Evolutionary conservation across 352 stramenopile genomes (phyloP).

Genomic region (Albugo candida): DNA sequence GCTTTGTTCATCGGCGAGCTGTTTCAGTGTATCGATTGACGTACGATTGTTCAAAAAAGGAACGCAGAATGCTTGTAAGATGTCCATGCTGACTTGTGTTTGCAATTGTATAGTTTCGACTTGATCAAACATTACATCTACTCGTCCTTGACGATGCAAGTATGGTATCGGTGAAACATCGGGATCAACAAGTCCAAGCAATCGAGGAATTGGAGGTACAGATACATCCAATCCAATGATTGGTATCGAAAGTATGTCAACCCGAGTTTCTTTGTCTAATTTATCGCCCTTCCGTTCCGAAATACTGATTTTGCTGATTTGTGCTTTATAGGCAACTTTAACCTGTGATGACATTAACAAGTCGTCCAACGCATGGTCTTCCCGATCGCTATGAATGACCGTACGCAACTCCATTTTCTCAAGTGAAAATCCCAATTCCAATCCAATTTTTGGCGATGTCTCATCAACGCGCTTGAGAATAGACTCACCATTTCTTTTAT

Average conservation of each 20-base stretch:
- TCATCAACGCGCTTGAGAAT: no score
- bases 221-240: constrained; percentile 24
- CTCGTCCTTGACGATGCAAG: constrained; percentile 15
- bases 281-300: no score
- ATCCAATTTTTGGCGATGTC: no score
- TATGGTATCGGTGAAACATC: constrained; percentile 28
- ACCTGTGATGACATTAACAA: no score
- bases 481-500: not conserved
- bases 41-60: constrained; percentile 32
- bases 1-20: constrained; percentile 9
- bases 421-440: no score
- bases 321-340: no score
- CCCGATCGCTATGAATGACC: no score
- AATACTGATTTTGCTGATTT: no score
- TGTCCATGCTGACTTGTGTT: constrained; percentile 20
- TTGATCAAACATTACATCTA: constrained; percentile 19
- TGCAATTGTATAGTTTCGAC: constrained; percentile 22
- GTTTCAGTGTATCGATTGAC: constrained; percentile 25
- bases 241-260: not conserved
- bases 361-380: no score
- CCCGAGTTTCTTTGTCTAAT: no score
- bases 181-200: constrained; percentile 30
- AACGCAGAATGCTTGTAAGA: constrained; percentile 32
- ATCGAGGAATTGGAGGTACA: constrained; percentile 27
- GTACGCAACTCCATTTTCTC: no score